phyloP scores from a whole-genome alignment of 2,329 filamentous ascomycete species.

The Stagonosporopsis vannaccii region DNA sequence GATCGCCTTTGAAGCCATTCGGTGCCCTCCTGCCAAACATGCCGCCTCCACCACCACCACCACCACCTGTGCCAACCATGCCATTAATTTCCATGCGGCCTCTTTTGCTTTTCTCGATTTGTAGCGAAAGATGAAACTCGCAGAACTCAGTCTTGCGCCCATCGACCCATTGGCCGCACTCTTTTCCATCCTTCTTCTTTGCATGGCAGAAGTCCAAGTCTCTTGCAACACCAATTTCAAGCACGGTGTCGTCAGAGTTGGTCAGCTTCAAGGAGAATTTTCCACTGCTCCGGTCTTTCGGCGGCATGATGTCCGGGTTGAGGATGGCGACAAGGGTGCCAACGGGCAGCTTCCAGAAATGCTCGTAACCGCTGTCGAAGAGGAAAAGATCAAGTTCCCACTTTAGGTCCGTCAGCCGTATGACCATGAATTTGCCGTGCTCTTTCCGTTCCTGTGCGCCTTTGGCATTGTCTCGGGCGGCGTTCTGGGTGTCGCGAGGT shows the following conservation, averaged over 20 bases:
- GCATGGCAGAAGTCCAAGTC: slow-evolving; percentile 91
- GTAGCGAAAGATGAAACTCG: slow-evolving; percentile 88
- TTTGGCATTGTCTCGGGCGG: slow-evolving; percentile 51
- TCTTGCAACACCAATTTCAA: slow-evolving; percentile 84
- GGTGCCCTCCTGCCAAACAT: slow-evolving; percentile 43
- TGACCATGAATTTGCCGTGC: slow-evolving; percentile 87
- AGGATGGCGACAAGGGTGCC: slow-evolving; percentile 93
- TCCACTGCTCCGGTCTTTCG: slow-evolving; percentile 79
- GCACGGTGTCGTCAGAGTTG: slow-evolving; percentile 84
- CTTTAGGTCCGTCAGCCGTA: slow-evolving; percentile 85
- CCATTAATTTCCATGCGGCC: slow-evolving; percentile 81
- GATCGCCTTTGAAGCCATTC: slow-evolving; percentile 33
- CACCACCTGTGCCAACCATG: slow-evolving; percentile 60
- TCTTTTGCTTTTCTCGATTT: slow-evolving; percentile 73
- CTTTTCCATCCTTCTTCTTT: slow-evolving; percentile 81
- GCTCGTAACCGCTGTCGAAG: slow-evolving; percentile 87
- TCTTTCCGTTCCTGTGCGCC: slow-evolving; percentile 56
- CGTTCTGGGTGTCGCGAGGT: slow-evolving; percentile 68
- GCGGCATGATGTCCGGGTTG: slow-evolving; percentile 91
- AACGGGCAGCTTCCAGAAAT: slow-evolving; percentile 91
- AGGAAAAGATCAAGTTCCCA: slow-evolving; percentile 92
- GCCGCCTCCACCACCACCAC: slow-evolving; percentile 41
- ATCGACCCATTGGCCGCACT: slow-evolving; percentile 87
- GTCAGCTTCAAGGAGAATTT: slow-evolving; percentile 86
- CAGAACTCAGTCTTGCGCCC: slow-evolving; percentile 87